Conservation (phyloP, 2,329 filamentous ascomycete species). For the Conoideocrella luteorostrata region DNA sequence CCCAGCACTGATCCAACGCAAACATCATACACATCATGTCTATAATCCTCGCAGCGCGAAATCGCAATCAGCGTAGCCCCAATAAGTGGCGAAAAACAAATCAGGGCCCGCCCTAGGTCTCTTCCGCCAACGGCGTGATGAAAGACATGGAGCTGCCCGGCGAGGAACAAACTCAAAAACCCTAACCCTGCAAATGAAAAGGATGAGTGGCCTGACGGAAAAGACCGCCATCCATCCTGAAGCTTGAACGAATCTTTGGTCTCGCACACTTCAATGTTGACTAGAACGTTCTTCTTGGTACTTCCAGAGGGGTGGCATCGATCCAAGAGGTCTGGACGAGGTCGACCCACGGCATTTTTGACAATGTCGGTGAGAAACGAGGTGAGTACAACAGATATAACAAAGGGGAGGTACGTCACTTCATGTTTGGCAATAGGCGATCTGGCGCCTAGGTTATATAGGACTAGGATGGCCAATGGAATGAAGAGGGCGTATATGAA, state of each 20-base stretch:
- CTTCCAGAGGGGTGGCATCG: slow-evolving; percentile 65
- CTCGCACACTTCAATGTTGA: slow-evolving; percentile 66
- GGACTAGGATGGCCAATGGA: slow-evolving; percentile 60
- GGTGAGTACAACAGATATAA: slow-evolving; percentile 69
- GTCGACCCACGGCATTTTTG: slow-evolving; percentile 81
- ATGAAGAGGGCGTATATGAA: slow-evolving; percentile 71
- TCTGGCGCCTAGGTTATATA: slow-evolving; percentile 57
- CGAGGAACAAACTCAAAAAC: slow-evolving; percentile 64
- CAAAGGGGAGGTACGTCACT: slow-evolving; percentile 74
- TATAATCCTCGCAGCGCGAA: slow-evolving; percentile 62
- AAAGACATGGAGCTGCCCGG: slow-evolving; percentile 59
- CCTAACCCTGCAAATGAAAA: slow-evolving; percentile 76
- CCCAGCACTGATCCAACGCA: slow-evolving; percentile 55
- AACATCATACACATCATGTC: slow-evolving; percentile 67
- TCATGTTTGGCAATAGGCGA: slow-evolving; percentile 74
- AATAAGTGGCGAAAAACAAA: slow-evolving; percentile 53
- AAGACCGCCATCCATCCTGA: slow-evolving; percentile 79
- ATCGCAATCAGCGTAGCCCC: slow-evolving; percentile 63
- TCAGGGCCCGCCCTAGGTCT: slow-evolving; percentile 49
- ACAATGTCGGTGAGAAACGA: slow-evolving; percentile 82
- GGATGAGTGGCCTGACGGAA: slow-evolving; percentile 73
- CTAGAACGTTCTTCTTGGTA: slow-evolving; percentile 45
- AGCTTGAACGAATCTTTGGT: slow-evolving; percentile 61
- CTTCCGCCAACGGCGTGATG: slow-evolving; percentile 35
- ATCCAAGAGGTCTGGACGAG: slow-evolving; percentile 57